Percentiles rank a stretch among this genome's conserved stretches.
phyloP scores from a whole-genome alignment of 2,329 filamentous ascomycete species.

The Dactylellina drechsleri region DNA sequence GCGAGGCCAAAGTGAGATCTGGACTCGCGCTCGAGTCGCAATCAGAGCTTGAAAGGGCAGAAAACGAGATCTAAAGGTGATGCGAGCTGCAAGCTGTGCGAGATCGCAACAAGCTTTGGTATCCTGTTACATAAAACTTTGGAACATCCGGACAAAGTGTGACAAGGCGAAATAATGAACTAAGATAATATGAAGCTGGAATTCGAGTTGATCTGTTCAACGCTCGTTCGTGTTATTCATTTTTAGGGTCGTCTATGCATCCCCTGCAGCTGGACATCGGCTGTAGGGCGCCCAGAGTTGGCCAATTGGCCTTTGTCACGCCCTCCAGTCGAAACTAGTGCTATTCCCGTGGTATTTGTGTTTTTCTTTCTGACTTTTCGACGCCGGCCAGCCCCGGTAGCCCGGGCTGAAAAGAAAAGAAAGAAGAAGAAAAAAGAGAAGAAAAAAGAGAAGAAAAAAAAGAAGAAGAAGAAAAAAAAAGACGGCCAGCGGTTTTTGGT shows the following conservation, averaged over 20 bases:
- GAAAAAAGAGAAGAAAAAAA: no score
- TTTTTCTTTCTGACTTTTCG: no score
- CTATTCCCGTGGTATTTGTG: no score
- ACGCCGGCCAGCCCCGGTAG: no score
- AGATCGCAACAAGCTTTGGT: constrained; percentile 11
- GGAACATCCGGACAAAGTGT: constrained; percentile 44
- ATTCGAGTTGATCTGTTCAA: no score
- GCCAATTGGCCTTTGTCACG: constrained; percentile 26
- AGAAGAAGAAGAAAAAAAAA: not conserved
- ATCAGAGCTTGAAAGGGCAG: not conserved
- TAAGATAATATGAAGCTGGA: not conserved
- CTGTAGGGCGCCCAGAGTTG: constrained; percentile 40
- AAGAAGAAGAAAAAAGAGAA: no score
- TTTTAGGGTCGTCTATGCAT: constrained; percentile 35
- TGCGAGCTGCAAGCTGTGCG: constrained; percentile 2
- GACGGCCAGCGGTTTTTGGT: not conserved
- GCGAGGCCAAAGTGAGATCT: constrained; percentile 19
- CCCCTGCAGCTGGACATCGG: constrained; percentile 39
- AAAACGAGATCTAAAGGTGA: constrained; percentile 3
- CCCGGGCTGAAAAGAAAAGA: constrained; percentile 4
- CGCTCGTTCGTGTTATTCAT: constrained; percentile 7
- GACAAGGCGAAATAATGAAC: constrained; percentile 21
- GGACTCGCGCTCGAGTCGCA: constrained; percentile 19
- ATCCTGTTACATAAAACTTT: constrained; percentile 47
- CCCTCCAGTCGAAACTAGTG: not conserved